Evolutionary conservation across 805 yeast species (phyloP).

Genomic region (Kodamaea sagamina): DNA sequence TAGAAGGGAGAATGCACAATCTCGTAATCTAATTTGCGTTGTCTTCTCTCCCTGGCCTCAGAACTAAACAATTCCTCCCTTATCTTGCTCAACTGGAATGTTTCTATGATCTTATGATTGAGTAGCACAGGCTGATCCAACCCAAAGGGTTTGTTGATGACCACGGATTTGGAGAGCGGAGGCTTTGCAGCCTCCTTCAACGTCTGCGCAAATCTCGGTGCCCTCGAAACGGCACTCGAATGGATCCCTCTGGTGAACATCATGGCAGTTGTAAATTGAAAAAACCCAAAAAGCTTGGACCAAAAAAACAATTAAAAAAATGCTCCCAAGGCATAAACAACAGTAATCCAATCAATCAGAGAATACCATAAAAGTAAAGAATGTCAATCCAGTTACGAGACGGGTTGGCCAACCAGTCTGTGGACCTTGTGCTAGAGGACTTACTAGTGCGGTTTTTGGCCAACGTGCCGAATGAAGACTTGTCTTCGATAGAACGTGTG

Average conservation of each 20-base stretch:
- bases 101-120: conserved; percentile 23
- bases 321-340: not conserved
- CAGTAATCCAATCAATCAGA: conserved; percentile 7
- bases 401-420: conserved; percentile 61
- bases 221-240: conserved; percentile 2
- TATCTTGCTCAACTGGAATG: conserved; percentile 20
- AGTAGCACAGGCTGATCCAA: conserved; percentile 31
- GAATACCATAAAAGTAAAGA: conserved; percentile 6
- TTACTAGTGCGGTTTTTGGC: conserved; percentile 84
- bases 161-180: conserved; percentile 33
- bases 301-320: conserved; percentile 5
- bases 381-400: conserved; percentile 63
- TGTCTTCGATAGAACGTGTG: conserved; percentile 76
- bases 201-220: conserved; percentile 39
- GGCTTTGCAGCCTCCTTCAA: conserved; percentile 41
- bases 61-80: conserved; percentile 31
- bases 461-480: conserved; percentile 89
- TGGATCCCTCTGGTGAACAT: conserved; percentile 10
- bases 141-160: conserved; percentile 42
- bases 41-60: conserved; percentile 41
- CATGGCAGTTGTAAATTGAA: not conserved
- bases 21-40: conserved; percentile 42
- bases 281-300: conserved; percentile 8
- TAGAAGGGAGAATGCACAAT: conserved; percentile 46
- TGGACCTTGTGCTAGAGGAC: conserved; percentile 80